Percentiles rank a stretch among this genome's conserved stretches.
These are phyloP conservation scores for Pelargonium myrrhifolium DNA, from an alignment of 441 rosid species.

Conservation along the genomic window DNA sequence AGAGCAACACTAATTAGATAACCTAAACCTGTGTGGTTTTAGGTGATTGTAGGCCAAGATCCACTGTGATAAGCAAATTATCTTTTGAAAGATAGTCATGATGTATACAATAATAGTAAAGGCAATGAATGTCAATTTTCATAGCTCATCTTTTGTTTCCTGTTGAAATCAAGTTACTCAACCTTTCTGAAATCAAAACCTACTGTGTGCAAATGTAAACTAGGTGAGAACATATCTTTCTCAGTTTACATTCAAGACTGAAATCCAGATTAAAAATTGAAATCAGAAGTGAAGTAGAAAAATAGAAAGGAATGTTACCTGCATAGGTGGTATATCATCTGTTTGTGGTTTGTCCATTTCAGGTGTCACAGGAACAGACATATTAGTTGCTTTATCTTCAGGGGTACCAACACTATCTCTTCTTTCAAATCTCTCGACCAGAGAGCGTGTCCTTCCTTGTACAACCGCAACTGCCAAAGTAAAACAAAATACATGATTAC, in stretches of 20 bases:
- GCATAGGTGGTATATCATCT: neutral
- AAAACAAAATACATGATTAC: constrained; percentile 2
- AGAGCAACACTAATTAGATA: neutral
- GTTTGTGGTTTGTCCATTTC: constrained; percentile 17
- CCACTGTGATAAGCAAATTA: neutral
- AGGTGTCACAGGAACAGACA: constrained; percentile 10
- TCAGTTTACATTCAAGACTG: neutral
- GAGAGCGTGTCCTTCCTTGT: constrained; percentile 79
- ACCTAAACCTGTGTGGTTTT: neutral
- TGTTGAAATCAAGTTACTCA: neutral
- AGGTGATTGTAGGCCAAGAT: neutral
- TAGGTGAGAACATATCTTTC: neutral
- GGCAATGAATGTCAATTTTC: neutral
- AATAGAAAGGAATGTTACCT: neutral
- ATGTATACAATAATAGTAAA: neutral
- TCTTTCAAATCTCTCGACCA: constrained; percentile 91
- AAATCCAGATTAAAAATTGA: neutral
- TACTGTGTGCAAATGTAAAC: neutral
- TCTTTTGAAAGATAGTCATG: neutral
- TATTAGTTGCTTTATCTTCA: constrained; percentile 24
- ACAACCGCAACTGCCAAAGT: constrained; percentile 72
- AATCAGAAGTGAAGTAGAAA: constrained; percentile 1
- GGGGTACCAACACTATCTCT: constrained; percentile 37
- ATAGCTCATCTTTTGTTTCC: neutral
- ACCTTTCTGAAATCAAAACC: neutral